Conservation (phyloP, 306 rosid genomes). For the Castanea crenata region DNA sequence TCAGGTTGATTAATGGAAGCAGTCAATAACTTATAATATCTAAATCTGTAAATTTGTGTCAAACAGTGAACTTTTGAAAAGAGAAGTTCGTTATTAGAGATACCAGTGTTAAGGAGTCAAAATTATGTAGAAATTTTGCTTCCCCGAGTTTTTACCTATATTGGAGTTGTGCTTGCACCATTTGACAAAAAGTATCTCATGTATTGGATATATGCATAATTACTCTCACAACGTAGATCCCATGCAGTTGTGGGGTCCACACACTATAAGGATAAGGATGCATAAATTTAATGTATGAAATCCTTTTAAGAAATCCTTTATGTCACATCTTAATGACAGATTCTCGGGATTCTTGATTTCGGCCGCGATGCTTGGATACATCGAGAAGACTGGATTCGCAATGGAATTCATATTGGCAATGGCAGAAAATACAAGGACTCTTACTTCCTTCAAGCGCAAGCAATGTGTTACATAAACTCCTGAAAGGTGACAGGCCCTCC, state of each 20-base stretch:
- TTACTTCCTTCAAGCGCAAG: slow-evolving; percentile 83
- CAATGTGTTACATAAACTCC: slow-evolving; percentile 88
- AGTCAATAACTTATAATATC: not conserved
- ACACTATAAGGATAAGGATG: too few relatives aligned
- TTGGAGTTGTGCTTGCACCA: too few relatives aligned
- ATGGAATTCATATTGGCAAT: slow-evolving; percentile 63
- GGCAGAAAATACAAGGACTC: slow-evolving; percentile 94
- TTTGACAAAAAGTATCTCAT: too few relatives aligned
- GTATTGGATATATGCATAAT: too few relatives aligned
- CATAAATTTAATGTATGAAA: too few relatives aligned
- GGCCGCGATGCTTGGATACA: slow-evolving; percentile 90
- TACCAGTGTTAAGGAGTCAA: not conserved
- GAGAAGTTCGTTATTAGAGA: not conserved
- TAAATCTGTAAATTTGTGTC: not conserved
- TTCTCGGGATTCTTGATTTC: slow-evolving; percentile 79
- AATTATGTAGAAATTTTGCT: not conserved
- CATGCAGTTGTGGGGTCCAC: too few relatives aligned
- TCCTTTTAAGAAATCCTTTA: not conserved
- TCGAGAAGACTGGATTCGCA: slow-evolving; percentile 84
- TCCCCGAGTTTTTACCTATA: not conserved
- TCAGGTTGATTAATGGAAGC: not conserved
- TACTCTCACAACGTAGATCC: too few relatives aligned
- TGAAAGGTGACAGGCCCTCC: slow-evolving; percentile 20
- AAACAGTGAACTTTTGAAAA: not conserved
- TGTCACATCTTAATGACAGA: slow-evolving; percentile 38